Conservation (phyloP, 2,329 filamentous ascomycete genomes). For the Paraphaeosphaeria sporulosa region DNA sequence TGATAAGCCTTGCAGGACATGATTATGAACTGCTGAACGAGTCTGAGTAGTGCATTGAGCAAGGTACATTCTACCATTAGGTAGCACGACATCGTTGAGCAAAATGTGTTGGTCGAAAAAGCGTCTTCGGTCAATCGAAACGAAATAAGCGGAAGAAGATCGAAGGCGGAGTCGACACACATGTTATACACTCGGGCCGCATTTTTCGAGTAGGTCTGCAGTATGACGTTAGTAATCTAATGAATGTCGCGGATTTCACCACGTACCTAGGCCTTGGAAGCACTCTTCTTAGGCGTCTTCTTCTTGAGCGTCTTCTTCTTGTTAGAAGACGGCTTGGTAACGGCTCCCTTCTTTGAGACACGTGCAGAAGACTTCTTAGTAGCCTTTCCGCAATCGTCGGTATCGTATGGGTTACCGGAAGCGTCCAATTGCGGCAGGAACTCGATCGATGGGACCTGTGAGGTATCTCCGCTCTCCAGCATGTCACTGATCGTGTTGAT, state of each 20-base stretch:
- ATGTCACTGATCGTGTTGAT: conserved; percentile 39
- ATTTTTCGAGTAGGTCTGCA: background rate
- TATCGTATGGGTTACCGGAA: conserved; percentile 15
- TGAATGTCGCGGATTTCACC: no score
- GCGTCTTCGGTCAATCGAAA: background rate
- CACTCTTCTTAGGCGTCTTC: conserved; percentile 5
- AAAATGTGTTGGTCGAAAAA: background rate
- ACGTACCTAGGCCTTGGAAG: conserved; percentile 5
- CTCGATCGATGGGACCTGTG: conserved; percentile 41
- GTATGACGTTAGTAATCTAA: background rate
- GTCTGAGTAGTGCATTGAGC: background rate
- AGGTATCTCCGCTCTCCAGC: conserved; percentile 33
- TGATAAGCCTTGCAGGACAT: background rate
- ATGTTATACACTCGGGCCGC: background rate
- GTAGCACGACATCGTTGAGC: conserved; percentile 1
- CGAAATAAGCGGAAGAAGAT: conserved; percentile 1
- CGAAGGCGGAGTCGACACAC: background rate
- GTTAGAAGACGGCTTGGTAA: conserved; percentile 3
- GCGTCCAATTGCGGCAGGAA: conserved; percentile 38
- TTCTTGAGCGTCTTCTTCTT: background rate
- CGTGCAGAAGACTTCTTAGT: conserved; percentile 17
- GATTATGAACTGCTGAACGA: conserved; percentile 4
- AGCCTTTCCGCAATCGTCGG: conserved; percentile 14
- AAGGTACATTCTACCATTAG: background rate
- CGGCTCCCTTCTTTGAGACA: background rate